Percentiles rank a stretch among this genome's conserved stretches.
phyloP scores from a whole-genome alignment of 2,329 filamentous ascomycete genomes.

The Fonsecaea pedrosoi region DNA sequence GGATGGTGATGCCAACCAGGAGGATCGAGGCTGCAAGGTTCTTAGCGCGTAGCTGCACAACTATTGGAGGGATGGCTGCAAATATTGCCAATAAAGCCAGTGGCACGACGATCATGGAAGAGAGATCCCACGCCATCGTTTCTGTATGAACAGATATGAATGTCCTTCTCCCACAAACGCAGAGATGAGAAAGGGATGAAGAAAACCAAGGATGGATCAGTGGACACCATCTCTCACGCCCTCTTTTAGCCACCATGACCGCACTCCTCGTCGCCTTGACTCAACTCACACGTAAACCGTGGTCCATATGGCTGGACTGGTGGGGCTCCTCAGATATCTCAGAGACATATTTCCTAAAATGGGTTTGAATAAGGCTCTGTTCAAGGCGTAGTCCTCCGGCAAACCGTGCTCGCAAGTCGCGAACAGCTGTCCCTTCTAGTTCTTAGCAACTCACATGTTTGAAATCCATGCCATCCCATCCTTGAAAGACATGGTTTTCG shows the following conservation, averaged over 20 bases:
- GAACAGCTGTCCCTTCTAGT: background rate
- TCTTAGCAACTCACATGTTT: background rate
- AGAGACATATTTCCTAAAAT: constrained; percentile 35
- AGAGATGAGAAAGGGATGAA: background rate
- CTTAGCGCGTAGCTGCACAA: constrained; percentile 65
- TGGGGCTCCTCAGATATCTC: constrained; percentile 14
- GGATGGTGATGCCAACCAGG: constrained; percentile 62
- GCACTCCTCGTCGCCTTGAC: constrained; percentile 3
- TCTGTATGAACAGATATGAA: background rate
- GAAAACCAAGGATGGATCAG: background rate
- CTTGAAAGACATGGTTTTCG: background rate
- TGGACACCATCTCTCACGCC: background rate
- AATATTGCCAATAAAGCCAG: constrained; percentile 30
- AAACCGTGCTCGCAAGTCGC: background rate
- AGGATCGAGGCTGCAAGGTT: constrained; percentile 67
- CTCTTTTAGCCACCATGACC: background rate
- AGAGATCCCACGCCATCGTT: constrained; percentile 18
- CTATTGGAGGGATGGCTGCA: constrained; percentile 55
- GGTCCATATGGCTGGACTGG: constrained; percentile 7
- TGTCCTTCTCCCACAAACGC: background rate
- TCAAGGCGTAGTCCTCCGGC: background rate
- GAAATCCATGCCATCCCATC: background rate
- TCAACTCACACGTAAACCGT: constrained; percentile 12
- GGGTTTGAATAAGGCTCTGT: constrained; percentile 33
- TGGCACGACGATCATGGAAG: constrained; percentile 21